These are phyloP conservation scores for Phytophthora uliginosa DNA, from an alignment of 352 stramenopile species.

Conservation along the genomic window DNA sequence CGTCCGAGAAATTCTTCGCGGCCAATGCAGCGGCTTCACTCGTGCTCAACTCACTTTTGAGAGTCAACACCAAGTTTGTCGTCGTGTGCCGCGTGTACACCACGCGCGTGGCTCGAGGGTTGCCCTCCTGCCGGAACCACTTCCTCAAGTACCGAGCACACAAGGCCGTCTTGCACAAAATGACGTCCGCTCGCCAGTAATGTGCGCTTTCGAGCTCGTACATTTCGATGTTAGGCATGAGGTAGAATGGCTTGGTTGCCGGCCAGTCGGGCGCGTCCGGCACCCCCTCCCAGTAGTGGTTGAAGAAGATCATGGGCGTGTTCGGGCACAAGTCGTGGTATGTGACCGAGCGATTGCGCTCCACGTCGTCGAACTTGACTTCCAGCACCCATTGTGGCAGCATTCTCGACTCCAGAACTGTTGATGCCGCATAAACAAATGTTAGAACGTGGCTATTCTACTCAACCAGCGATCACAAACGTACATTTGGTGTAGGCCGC, in stretches of 20 bases:
- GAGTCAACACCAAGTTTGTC: conserved; percentile 44
- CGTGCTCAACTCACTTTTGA: conserved; percentile 17
- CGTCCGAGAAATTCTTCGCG: conserved; percentile 49
- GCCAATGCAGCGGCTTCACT: conserved; percentile 9
- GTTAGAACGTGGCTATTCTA: background rate
- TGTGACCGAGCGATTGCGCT: conserved; percentile 31
- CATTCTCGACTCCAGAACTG: conserved; percentile 52
- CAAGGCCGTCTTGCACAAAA: conserved; percentile 61
- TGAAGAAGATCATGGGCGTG: conserved; percentile 61
- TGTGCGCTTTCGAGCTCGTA: conserved; percentile 52
- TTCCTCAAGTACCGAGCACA: conserved; percentile 52
- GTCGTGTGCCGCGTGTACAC: conserved; percentile 68
- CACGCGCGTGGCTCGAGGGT: conserved; percentile 51
- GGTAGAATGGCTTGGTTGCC: conserved; percentile 45
- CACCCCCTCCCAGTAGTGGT: conserved; percentile 62
- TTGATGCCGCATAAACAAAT: background rate
- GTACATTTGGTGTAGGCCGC: conserved; percentile 70
- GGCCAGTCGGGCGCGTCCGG: conserved; percentile 35
- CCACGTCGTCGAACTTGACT: conserved; percentile 34
- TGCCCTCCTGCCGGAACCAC: conserved; percentile 70
- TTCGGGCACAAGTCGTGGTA: conserved; percentile 64
- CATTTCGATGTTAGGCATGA: conserved; percentile 66
- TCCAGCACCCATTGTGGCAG: conserved; percentile 51
- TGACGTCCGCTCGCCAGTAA: conserved; percentile 52
- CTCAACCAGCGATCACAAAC: background rate